These are phyloP conservation scores for Phalaenopsis equestris DNA, from an alignment of 106 monocot species.

Conservation along the genomic window DNA sequence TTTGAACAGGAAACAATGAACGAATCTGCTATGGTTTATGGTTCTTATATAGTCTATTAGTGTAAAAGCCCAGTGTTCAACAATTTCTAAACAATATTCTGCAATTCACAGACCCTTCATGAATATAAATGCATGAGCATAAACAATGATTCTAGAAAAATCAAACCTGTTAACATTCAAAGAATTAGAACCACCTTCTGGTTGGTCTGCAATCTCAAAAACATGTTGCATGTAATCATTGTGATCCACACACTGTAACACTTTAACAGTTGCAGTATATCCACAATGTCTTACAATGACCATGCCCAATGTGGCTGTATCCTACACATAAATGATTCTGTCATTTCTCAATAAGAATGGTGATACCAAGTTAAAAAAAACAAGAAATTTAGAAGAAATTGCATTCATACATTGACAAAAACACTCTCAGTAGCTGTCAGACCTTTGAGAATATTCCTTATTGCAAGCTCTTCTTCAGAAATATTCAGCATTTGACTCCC, in stretches of 20 bases:
- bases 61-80: background rate
- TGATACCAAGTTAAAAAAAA: background rate
- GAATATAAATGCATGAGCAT: background rate
- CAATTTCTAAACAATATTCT: background rate
- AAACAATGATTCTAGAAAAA: background rate
- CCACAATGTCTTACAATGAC: constrained; percentile 85
- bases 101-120: background rate
- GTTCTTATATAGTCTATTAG: background rate
- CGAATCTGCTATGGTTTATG: background rate
- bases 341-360: constrained; percentile 4
- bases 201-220: constrained; percentile 61
- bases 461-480: constrained; percentile 32
- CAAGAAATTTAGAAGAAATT: background rate
- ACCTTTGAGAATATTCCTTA: constrained; percentile 87
- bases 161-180: constrained; percentile 82
- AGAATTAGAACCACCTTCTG: constrained; percentile 85
- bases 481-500: constrained; percentile 33
- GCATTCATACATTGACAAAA: constrained; percentile 47
- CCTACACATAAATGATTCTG: constrained; percentile 34
- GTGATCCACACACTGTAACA: constrained; percentile 22
- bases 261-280: constrained; percentile 68
- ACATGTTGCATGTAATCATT: constrained; percentile 9
- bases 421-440: constrained; percentile 83
- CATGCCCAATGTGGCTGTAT: constrained; percentile 52
- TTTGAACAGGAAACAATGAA: background rate